Conservation (phyloP, 495 filamentous ascomycete genomes). For the Neurospora sp. region DNA sequence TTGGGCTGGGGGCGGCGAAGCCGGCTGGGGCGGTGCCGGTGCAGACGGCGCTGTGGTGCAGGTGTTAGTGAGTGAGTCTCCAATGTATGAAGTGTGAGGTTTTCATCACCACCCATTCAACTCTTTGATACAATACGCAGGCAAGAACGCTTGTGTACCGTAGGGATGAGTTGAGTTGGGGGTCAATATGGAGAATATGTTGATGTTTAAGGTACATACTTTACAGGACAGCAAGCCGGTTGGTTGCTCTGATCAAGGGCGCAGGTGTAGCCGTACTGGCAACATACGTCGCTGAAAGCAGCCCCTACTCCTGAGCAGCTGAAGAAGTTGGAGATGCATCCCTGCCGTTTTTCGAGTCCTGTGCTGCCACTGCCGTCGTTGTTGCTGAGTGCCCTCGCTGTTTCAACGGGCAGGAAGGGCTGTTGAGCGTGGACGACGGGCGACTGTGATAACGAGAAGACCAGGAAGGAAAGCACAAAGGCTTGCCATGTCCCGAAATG, state of each 20-base stretch:
- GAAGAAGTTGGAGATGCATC: slow-evolving; percentile 29
- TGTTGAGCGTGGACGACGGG: slow-evolving; percentile 10
- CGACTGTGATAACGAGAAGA: background rate
- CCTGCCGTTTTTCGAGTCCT: slow-evolving; percentile 14
- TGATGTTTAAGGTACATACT: slow-evolving; percentile 19
- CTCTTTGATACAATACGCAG: background rate
- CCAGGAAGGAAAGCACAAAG: background rate
- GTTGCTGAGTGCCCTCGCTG: slow-evolving; percentile 2
- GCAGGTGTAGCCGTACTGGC: slow-evolving; percentile 34
- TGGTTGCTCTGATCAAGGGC: slow-evolving; percentile 29
- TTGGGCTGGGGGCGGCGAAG: slow-evolving; percentile 32
- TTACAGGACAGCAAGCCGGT: slow-evolving; percentile 36
- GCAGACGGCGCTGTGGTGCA: slow-evolving; percentile 27
- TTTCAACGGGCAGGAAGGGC: slow-evolving; percentile 23
- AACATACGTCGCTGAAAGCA: slow-evolving; percentile 32
- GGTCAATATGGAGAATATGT: background rate
- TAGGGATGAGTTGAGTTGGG: background rate
- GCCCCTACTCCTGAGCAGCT: slow-evolving; percentile 31
- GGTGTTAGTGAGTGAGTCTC: background rate
- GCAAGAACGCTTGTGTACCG: background rate
- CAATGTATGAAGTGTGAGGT: background rate
- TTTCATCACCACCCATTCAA: background rate
- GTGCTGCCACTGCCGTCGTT: background rate
- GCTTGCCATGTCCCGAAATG: background rate
- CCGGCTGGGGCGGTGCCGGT: slow-evolving; percentile 37